Base-by-base conservation (phyloP, 164 flowering plant genomes). In the Liriodendron chinense region DNA sequence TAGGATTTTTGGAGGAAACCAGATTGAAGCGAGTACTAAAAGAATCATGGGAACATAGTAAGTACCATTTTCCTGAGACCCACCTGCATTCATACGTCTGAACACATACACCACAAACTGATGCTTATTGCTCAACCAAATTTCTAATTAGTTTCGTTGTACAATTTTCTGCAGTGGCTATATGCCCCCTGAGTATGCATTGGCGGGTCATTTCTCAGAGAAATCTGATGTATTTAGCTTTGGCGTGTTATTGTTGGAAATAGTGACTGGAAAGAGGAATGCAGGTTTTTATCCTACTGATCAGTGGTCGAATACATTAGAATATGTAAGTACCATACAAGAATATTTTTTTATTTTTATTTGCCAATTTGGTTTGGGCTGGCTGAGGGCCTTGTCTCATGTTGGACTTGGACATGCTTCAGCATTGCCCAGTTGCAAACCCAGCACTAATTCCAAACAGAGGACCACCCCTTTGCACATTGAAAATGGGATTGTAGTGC, bases 21-120 rank as follows among this genome's bases (percentile, higher is more conserved):
- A 80, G 18, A 53, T 10, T 65, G 34, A 70, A 9, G 81, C 79
- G 6, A 78, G 70, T 69, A 83, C 83, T 1, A 76, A 26, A 3
- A 82, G 82, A 65, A 68, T 82, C 2, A 75, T 76, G 2, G 87
- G 86, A 62, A 80, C 86, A 64, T 73, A 50, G 87, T 81, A 70
- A 73, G 83, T 74, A 24, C 12, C 23, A 18, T 26, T 34, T 20
- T 13, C 7, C 47, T 26, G 12, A 13, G 9, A 67, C 18, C n/a
- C 28, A 34, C 43, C 5, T 34, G 43, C 43, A 34, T 34, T 34
- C 43, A 34, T 3, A 34, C 5, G 43, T 34, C 43, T 34, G 43
- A 34, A 34, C 43, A 7, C 43, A 34, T 34, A 34, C 68, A 25
- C 43, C 71, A 26, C 1, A 66, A 26, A 25, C 69, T 68, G 3